A percentile compares a stretch with the other conserved stretches of the same genome.
These are phyloP conservation scores for Scolecobasidium constrictum DNA, from an alignment of 2,329 filamentous ascomycete species.

Conservation along the genomic window DNA sequence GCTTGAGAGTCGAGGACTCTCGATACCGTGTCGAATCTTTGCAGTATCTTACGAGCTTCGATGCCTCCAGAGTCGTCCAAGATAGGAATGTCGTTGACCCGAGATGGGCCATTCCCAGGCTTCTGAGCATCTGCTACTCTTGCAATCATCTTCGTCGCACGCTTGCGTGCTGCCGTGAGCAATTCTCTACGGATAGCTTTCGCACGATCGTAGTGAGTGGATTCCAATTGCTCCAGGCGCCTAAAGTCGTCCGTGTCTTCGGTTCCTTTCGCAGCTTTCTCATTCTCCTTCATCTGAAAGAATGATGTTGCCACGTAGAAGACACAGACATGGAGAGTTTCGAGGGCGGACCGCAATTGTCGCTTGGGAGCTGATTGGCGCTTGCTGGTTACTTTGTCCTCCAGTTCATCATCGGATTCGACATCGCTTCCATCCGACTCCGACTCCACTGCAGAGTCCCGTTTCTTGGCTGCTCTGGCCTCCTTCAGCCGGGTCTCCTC, in stretches of 20 bases:
- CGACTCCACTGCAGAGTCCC: constrained; percentile 12
- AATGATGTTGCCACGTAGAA: constrained; percentile 80
- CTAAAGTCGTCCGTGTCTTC: constrained; percentile 54
- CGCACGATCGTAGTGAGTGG: constrained; percentile 63
- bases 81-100: constrained; percentile 50
- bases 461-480: constrained; percentile 12
- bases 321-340: constrained; percentile 67
- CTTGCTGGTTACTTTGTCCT: constrained; percentile 27
- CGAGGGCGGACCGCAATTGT: constrained; percentile 61
- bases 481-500: constrained; percentile 29
- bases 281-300: constrained; percentile 66
- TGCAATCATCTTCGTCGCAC: constrained; percentile 54
- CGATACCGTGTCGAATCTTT: constrained; percentile 55
- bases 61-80: constrained; percentile 52
- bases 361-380: constrained; percentile 39
- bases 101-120: constrained; percentile 27
- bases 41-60: constrained; percentile 56
- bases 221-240: constrained; percentile 58
- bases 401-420: constrained; percentile 23
- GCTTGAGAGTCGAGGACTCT: constrained; percentile 62
- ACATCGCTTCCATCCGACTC: constrained; percentile 23
- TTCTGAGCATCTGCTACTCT: constrained; percentile 43
- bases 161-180: constrained; percentile 46
- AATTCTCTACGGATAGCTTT: constrained; percentile 71
- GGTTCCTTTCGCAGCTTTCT: constrained; percentile 47